These are phyloP conservation scores for Xylariaceae sp. DNA, from an alignment of 2,329 filamentous ascomycete species.

Conservation along the genomic window DNA sequence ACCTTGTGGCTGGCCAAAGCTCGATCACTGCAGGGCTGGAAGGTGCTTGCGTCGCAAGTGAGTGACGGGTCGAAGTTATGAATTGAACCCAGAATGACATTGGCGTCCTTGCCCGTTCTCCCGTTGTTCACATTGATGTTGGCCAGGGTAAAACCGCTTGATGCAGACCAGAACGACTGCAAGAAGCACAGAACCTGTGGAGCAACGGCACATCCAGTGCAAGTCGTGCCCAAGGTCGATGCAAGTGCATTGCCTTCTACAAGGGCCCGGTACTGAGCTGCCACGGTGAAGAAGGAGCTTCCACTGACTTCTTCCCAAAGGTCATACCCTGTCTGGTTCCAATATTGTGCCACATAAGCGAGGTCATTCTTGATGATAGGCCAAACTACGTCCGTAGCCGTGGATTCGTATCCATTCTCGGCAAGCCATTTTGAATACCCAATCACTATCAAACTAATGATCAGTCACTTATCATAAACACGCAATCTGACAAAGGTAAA, in stretches of 20 bases:
- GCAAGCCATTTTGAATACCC: conserved; percentile 70
- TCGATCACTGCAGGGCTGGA: conserved; percentile 70
- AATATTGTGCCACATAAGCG: conserved; percentile 69
- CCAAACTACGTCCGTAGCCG: conserved; percentile 58
- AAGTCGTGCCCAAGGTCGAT: conserved; percentile 55
- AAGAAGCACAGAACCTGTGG: conserved; percentile 70
- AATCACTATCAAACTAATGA: conserved; percentile 40
- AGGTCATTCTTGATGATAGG: conserved; percentile 74
- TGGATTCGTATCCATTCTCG: conserved; percentile 57
- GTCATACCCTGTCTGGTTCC: conserved; percentile 64
- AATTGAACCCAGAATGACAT: conserved; percentile 63
- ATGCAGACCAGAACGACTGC: conserved; percentile 66
- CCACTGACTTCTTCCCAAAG: conserved; percentile 80
- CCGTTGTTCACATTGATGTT: conserved; percentile 63
- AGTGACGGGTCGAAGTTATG: conserved; percentile 65
- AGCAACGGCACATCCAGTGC: conserved; percentile 59
- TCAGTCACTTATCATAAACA: no score
- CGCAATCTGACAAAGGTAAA: no score
- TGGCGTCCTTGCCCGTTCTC: conserved; percentile 67
- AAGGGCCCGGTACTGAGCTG: conserved; percentile 64
- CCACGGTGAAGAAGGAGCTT: conserved; percentile 74
- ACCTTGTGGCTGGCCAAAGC: conserved; percentile 73
- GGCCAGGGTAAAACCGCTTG: conserved; percentile 58
- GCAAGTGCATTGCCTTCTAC: conserved; percentile 66
- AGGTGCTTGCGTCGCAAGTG: conserved; percentile 64